Evolutionary conservation across 495 filamentous ascomycete genomes (phyloP), one percentile per base, ranked within the genome.

Genomic region (Hypoxylon intermedium): DNA sequence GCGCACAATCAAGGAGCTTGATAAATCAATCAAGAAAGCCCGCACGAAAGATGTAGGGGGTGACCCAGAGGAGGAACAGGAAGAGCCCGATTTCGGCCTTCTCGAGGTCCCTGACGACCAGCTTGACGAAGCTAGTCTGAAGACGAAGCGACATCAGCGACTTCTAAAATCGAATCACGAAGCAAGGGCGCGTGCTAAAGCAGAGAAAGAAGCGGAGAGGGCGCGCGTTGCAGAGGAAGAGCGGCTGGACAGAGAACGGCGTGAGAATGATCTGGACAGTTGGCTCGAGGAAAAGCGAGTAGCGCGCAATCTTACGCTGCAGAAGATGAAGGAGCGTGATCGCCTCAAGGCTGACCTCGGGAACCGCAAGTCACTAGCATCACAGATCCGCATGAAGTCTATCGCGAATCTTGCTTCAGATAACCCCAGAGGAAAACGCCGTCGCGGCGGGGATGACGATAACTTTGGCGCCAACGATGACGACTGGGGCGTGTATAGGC

Each of bases 321-420:
- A 89, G 70, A 89, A 83, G 68, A 93, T 98, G 73, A 96, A 96
- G 72, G 95, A 98, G 53, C 87, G 93, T 23, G 90, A 96, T 57
- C 83, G 94, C 18, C 82, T 97, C 48, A 96, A 94, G 72, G 88
- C 89, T 0, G 94, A 98, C 65, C 82, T 97, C 0, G 91, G 92
- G 20, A 97, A 98, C 71, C 89, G 94, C 58, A 98, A 98, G 71
- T 97, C 92, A 0, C 83, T 97, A 9, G 95, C 95, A 9, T 91
- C 86, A 50, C 94, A 97, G 67, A 92, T 94, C 78, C 90, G 94
- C 23, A 98, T 98, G 94, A 97, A 98, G 75, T 91, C 85, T 12
- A 88, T 98, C n/a, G 95, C 94, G 34, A 97, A 96, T 63, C 87
- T 98, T 1, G 94, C 94, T 12, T 92, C 93, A 0, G 94, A 98